Percentiles rank a stretch among this genome's conserved stretches.
These are phyloP conservation scores for Ramaria sp. DNA, from an alignment of 768 basidiomycete species.

Conservation along the genomic window DNA sequence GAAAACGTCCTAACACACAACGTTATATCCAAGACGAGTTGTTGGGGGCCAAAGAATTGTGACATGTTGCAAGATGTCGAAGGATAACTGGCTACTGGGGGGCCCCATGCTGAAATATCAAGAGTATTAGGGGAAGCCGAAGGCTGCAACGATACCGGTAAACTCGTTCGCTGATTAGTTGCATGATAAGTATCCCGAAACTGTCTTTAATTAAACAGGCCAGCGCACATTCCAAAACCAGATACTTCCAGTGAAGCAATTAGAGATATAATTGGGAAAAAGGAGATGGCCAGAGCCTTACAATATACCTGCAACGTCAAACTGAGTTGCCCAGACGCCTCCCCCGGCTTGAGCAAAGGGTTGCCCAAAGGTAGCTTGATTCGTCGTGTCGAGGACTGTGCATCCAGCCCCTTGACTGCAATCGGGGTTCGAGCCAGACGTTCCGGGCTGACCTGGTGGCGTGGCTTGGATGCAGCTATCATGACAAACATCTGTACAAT, in stretches of 20 bases:
- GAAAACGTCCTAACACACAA: conserved; percentile 30
- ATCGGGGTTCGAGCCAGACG: conserved; percentile 14
- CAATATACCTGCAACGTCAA: conserved; percentile 46
- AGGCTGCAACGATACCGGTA: conserved; percentile 26
- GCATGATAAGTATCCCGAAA: conserved; percentile 11
- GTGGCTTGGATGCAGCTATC: background rate
- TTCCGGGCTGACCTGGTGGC: conserved; percentile 3
- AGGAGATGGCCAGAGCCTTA: conserved; percentile 18
- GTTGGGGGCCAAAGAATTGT: conserved; percentile 35
- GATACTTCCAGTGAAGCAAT: conserved; percentile 20
- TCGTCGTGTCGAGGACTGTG: conserved; percentile 29
- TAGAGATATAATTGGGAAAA: background rate
- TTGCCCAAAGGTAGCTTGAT: conserved; percentile 30
- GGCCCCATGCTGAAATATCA: conserved; percentile 31
- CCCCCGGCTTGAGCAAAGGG: conserved; percentile 45
- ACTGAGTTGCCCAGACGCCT: conserved; percentile 60
- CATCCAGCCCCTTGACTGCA: conserved; percentile 31
- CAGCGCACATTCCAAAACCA: conserved; percentile 38
- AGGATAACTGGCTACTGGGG: conserved; percentile 33
- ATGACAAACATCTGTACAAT: background rate
- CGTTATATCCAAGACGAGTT: conserved; percentile 42
- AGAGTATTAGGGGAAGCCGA: conserved; percentile 23
- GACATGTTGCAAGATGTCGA: conserved; percentile 32
- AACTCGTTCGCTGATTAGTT: conserved; percentile 21
- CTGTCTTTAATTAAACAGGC: background rate